Evolutionary conservation across 768 basidiomycete genomes (phyloP).

Genomic region (Termitomyces sp.): DNA sequence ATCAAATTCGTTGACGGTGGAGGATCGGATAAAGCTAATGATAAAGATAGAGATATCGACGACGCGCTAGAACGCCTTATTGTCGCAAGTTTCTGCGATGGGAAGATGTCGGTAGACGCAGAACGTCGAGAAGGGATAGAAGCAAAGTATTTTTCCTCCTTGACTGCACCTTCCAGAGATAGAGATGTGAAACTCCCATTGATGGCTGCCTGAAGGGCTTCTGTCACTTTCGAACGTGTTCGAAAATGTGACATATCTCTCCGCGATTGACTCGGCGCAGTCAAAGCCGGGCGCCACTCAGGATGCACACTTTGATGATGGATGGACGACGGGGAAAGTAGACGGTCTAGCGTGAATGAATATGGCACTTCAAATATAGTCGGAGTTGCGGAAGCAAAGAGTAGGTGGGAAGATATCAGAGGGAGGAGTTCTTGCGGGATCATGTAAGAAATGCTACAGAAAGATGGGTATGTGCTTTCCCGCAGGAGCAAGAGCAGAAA

Average conservation of each 20-base stretch:
- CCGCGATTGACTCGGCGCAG: slow-evolving; percentile 10
- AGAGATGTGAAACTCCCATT: slow-evolving; percentile 21
- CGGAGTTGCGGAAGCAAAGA: slow-evolving; percentile 27
- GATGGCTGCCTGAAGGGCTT: slow-evolving; percentile 34
- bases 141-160: background rate
- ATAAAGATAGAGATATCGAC: slow-evolving; percentile 13
- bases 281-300: slow-evolving; percentile 3
- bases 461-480: background rate
- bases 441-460: slow-evolving; percentile 53
- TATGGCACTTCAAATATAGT: slow-evolving; percentile 41
- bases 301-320: slow-evolving; percentile 4
- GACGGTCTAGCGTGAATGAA: slow-evolving; percentile 38
- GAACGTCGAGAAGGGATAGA: background rate
- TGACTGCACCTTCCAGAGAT: background rate
- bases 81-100: slow-evolving; percentile 1
- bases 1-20: slow-evolving; percentile 18
- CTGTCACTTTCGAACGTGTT: slow-evolving; percentile 22
- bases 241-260: slow-evolving; percentile 13
- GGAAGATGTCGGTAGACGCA: slow-evolving; percentile 3
- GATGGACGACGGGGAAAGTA: slow-evolving; percentile 22
- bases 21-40: slow-evolving; percentile 7
- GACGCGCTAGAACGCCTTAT: slow-evolving; percentile 8
- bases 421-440: slow-evolving; percentile 55
- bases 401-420: slow-evolving; percentile 43
- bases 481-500: slow-evolving; percentile 9